These are phyloP conservation scores for Striga hermonthica DNA, from an alignment of 305 asterid genomes.

Conservation along the genomic window DNA sequence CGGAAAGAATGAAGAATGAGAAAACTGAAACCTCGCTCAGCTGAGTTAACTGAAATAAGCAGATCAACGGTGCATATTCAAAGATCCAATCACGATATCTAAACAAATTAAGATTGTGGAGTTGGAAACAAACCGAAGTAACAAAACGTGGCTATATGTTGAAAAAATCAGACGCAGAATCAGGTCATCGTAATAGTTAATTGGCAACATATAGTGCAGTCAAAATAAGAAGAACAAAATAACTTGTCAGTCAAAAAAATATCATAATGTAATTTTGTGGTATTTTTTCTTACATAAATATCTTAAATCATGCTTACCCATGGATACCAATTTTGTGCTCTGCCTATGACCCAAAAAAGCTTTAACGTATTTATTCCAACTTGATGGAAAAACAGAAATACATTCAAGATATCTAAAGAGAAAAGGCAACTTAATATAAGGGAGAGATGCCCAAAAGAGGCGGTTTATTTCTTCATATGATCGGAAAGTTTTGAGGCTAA, in stretches of 20 bases:
- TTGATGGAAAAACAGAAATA: neutral
- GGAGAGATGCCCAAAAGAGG: constrained; percentile 3
- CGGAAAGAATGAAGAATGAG: constrained; percentile 16
- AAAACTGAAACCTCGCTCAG: neutral
- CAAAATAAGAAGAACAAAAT: neutral
- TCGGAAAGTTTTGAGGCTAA: constrained; percentile 7
- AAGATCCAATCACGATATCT: constrained; percentile 19
- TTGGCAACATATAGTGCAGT: constrained; percentile 12
- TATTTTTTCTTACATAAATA: neutral
- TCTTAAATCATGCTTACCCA: constrained; percentile 13
- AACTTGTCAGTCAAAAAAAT: neutral
- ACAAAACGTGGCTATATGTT: neutral
- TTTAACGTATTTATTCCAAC: neutral
- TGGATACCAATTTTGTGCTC: neutral
- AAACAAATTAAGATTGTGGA: neutral
- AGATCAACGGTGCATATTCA: constrained; percentile 7
- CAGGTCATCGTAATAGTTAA: constrained; percentile 3
- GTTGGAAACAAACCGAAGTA: neutral
- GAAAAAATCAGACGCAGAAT: neutral
- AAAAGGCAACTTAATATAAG: neutral
- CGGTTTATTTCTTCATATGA: neutral
- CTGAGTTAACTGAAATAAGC: constrained; percentile 17
- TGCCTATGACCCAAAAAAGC: constrained; percentile 12
- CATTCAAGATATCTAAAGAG: constrained; percentile 3
- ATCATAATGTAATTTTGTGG: neutral